phyloP scores from a whole-genome alignment of 805 yeast species.

The Saturnispora quitensis region DNA sequence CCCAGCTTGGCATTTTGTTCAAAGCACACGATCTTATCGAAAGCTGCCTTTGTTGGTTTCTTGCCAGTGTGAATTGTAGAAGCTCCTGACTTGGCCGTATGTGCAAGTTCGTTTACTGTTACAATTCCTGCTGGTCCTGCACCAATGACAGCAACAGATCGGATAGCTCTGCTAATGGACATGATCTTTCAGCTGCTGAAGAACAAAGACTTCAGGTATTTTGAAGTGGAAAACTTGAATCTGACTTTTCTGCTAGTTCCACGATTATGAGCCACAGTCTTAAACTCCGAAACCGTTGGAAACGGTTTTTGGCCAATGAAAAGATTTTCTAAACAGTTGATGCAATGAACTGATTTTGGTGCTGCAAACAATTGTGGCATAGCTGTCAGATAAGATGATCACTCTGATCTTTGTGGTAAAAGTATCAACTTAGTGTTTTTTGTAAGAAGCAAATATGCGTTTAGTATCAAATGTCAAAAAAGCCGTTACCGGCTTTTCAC shows the following conservation, averaged over 20 bases:
- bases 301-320: neutral
- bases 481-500: too few relatives aligned
- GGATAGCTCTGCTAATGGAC: conserved; percentile 7
- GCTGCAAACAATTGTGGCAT: neutral
- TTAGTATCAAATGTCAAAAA: too few relatives aligned
- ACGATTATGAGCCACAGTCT: conserved; percentile 1
- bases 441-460: too few relatives aligned
- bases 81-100: conserved; percentile 23
- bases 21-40: conserved; percentile 30
- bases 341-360: neutral
- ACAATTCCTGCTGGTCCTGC: conserved; percentile 36
- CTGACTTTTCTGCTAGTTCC: neutral
- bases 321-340: neutral
- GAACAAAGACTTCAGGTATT: neutral
- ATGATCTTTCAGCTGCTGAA: neutral
- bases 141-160: conserved; percentile 30
- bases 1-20: conserved; percentile 33
- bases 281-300: neutral
- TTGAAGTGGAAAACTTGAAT: neutral
- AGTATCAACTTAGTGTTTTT: too few relatives aligned
- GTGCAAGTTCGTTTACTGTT: conserved; percentile 26
- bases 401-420: too few relatives aligned
- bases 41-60: conserved; percentile 19
- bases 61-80: conserved; percentile 12
- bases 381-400: neutral